Percentiles rank a stretch among this genome's conserved stretches.
phyloP scores from a whole-genome alignment of 495 filamentous ascomycete genomes.

The Pyronema domesticum region DNA sequence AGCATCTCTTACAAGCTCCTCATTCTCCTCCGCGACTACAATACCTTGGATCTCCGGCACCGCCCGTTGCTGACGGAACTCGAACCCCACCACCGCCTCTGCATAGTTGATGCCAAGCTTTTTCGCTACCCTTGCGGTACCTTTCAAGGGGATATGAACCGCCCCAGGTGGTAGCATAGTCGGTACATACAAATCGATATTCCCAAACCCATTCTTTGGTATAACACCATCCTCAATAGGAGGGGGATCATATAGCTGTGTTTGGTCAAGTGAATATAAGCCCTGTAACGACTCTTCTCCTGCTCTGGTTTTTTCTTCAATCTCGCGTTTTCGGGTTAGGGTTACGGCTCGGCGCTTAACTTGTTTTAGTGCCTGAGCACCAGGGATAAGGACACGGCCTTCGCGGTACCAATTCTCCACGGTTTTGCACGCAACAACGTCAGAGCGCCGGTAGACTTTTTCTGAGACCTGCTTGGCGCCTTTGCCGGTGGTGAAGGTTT shows the following conservation, averaged over 20 bases:
- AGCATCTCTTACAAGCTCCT: constrained; percentile 56
- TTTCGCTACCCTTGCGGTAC: constrained; percentile 62
- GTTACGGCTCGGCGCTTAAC: constrained; percentile 87
- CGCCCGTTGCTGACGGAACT: constrained; percentile 84
- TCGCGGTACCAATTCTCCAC: constrained; percentile 96
- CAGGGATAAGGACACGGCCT: constrained; percentile 54
- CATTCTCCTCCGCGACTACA: constrained; percentile 65
- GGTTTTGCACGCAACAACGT: constrained; percentile 73
- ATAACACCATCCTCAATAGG: constrained; percentile 69
- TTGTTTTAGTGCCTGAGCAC: constrained; percentile 59
- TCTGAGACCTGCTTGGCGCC: constrained; percentile 50
- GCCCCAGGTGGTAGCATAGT: constrained; percentile 81
- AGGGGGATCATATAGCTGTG: constrained; percentile 54
- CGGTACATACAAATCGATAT: constrained; percentile 88
- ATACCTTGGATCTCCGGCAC: constrained; percentile 84
- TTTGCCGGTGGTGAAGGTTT: constrained; percentile 53
- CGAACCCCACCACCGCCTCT: constrained; percentile 90
- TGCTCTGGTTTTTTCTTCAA: constrained; percentile 61
- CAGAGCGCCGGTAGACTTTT: constrained; percentile 60
- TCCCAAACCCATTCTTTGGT: constrained; percentile 87
- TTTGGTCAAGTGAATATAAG: constrained; percentile 70
- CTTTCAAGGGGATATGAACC: constrained; percentile 61
- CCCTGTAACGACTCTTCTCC: constrained; percentile 77
- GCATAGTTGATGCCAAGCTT: constrained; percentile 74
- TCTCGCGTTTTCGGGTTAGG: constrained; percentile 68